Percentiles rank a stretch among this genome's conserved stretches.
Evolutionary conservation across 805 yeast genomes (phyloP).

Genomic region (Yamadazyma philogaea): DNA sequence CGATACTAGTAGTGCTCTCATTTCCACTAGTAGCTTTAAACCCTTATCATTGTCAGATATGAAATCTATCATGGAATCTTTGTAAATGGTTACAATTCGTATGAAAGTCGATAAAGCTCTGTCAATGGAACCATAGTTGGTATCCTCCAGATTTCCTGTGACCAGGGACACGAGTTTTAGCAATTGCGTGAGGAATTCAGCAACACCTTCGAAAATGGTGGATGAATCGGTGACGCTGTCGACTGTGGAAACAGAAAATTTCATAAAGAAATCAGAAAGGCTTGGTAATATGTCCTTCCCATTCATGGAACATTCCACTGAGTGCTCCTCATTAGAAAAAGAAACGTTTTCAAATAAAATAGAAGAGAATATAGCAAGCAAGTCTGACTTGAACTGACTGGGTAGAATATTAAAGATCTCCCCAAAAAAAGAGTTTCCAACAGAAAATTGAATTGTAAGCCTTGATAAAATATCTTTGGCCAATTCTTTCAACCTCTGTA

Average conservation of each 20-base stretch:
- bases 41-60: constrained; percentile 38
- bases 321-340: constrained; percentile 2
- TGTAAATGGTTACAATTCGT: constrained; percentile 58
- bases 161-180: constrained; percentile 9
- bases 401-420: constrained; percentile 34
- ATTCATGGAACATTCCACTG: constrained; percentile 5
- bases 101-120: constrained; percentile 46
- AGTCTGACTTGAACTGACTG: constrained; percentile 25
- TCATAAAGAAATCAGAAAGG: constrained; percentile 45
- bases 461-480: constrained; percentile 17
- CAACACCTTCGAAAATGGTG: constrained; percentile 22
- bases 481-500: constrained; percentile 13
- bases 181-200: constrained; percentile 22
- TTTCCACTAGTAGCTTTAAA: constrained; percentile 45
- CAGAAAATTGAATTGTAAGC: constrained; percentile 26
- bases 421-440: constrained; percentile 35
- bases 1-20: constrained; percentile 46
- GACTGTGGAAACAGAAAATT: constrained; percentile 39
- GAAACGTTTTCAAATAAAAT: constrained; percentile 19
- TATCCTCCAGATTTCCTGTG: neutral
- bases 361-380: constrained; percentile 28
- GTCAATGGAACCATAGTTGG: constrained; percentile 6
- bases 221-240: constrained; percentile 20
- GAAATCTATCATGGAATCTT: constrained; percentile 45
- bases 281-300: constrained; percentile 30